Percentiles rank a stretch among this genome's conserved stretches.
Evolutionary conservation across 2,329 filamentous ascomycete species (phyloP).

Genomic region (Alternaria rosae): DNA sequence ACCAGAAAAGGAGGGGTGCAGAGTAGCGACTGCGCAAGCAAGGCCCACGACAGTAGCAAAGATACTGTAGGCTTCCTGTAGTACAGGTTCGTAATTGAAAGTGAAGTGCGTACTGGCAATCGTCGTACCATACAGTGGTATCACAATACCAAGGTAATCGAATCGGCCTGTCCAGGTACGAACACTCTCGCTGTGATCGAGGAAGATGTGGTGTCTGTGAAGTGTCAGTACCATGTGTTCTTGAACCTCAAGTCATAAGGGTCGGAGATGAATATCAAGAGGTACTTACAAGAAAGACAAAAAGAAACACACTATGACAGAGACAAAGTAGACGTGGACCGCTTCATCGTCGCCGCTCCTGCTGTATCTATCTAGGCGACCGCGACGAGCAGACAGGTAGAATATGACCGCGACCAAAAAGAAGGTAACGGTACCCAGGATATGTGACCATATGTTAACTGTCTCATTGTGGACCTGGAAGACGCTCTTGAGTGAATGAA

Average conservation of each 20-base stretch:
- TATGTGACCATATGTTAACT: conserved; percentile 15
- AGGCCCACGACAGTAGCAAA: conserved; percentile 35
- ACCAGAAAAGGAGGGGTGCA: conserved; percentile 33
- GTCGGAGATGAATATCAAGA: background rate
- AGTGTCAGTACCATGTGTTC: background rate
- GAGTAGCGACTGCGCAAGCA: conserved; percentile 50
- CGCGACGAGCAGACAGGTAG: background rate
- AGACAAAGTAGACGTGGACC: conserved; percentile 9
- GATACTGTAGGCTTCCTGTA: conserved; percentile 48
- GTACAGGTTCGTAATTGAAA: conserved; percentile 49
- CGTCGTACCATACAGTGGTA: conserved; percentile 79
- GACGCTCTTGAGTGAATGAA: background rate
- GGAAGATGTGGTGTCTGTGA: conserved; percentile 75
- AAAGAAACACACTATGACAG: conserved; percentile 11
- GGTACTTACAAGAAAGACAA: conserved; percentile 42
- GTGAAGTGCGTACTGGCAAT: conserved; percentile 73
- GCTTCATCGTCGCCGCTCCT: conserved; percentile 3
- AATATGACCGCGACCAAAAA: background rate
- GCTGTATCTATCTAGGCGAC: background rate
- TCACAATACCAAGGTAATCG: conserved; percentile 82
- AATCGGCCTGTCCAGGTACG: conserved; percentile 84
- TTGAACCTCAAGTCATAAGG: background rate
- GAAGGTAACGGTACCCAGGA: conserved; percentile 1
- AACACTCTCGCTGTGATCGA: conserved; percentile 79
- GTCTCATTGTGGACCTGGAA: conserved; percentile 10